Base-by-base conservation (phyloP, 2,329 filamentous ascomycete species). In the Neophaeococcomyces aloes region DNA sequence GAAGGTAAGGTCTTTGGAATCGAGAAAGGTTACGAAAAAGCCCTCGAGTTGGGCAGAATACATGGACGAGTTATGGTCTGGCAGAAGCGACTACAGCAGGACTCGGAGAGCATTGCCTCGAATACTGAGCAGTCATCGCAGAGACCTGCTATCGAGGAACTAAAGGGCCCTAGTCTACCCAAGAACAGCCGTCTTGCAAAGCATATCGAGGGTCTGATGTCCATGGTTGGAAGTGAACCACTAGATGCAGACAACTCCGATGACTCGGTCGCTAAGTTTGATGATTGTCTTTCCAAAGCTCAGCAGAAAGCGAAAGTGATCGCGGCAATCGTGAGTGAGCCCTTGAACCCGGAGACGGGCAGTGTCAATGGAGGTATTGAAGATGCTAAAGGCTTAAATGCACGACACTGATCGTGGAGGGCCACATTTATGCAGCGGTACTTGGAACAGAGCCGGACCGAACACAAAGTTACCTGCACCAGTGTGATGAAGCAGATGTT, bases 21-120 rank as follows among this genome's bases (percentile, higher is more conserved):
- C 32, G 83, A 93, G 60, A 91, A 88, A 52, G 89, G 88, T 0
- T 96, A 91, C 56, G 86, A 94, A 56, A 96, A 94, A 65, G 95
- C 93, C 58, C 60, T 83, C 32, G 81, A 86, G 49, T 76, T 86
- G 61, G 89, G 89, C 2, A 73, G 74, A 46, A 65, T 96, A 25
- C 81, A 89, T 55, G 85, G 86, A 34, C 81, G 79, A 56, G 79
- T 86, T 11, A 66, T 83, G 18, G 71, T 96, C n/a, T 96, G 89
- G 88, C 79, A 80, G 10, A 83, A 84, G 48, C 73, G 87, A 42
- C 63, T 87, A 8, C 68, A 33, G 17, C 35, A 32, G 25, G 21
- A 5, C 10, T 21, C 19, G 6, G 25, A 10, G 4, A 13, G 35
- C 7, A 13, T 30, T 17, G 17, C 5, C n/a, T 14, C n/a, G 27